Conservation (phyloP, 164 flowering plant species). For the Piper longum region DNA sequence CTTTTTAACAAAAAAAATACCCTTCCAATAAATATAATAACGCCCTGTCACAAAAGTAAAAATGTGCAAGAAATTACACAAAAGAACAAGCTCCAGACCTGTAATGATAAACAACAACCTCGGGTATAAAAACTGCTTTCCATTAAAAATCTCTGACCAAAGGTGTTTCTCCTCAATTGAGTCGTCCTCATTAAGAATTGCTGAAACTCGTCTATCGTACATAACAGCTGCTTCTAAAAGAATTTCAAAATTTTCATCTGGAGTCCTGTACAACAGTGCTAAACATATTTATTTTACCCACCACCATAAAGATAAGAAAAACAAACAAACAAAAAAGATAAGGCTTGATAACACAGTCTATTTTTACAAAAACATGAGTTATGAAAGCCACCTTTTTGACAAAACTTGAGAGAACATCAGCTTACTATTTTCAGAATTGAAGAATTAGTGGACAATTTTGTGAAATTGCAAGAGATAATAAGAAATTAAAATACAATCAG, state of each 20-base stretch:
- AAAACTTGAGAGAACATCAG: too few species aligned
- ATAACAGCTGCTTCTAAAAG: conserved; percentile 89
- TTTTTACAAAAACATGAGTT: too few species aligned
- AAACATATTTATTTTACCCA: not conserved
- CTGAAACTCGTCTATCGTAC: conserved; percentile 97
- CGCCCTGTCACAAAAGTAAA: not conserved
- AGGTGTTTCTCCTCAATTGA: conserved; percentile 34
- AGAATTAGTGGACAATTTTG: too few species aligned
- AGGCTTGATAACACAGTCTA: too few species aligned
- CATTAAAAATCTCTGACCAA: conserved; percentile 39
- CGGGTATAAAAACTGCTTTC: conserved; percentile 50
- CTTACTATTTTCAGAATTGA: too few species aligned
- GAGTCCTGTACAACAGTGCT: conserved; percentile 48
- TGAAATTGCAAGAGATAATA: too few species aligned
- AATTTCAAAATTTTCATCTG: conserved; percentile 86
- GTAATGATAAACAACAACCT: conserved; percentile 81
- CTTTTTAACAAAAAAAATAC: conserved; percentile 16
- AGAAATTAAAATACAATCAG: too few species aligned
- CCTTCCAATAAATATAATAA: not conserved
- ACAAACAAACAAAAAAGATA: too few species aligned
- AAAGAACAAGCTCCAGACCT: conserved; percentile 26
- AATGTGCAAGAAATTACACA: not conserved
- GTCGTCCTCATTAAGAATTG: conserved; percentile 64
- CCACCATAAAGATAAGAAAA: not conserved
- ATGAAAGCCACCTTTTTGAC: too few species aligned